phyloP scores from a whole-genome alignment of 1,284 basidiomycete species.

The Ceratobasidium sp. region DNA sequence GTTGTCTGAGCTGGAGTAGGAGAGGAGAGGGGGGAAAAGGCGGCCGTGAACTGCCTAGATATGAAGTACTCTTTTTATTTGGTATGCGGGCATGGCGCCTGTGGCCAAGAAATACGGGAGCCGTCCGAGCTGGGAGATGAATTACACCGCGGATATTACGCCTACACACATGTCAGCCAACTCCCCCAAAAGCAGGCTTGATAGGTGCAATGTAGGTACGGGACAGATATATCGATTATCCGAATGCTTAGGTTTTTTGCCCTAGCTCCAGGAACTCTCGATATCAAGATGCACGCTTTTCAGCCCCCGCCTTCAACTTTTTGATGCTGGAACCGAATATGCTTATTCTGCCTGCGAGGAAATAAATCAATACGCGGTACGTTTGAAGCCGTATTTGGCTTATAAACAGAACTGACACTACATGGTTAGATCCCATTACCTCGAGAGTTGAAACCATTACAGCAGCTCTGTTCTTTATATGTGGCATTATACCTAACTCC shows the following conservation, averaged over 20 bases:
- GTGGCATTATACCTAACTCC: conserved; percentile 34
- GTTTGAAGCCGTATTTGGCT: neutral
- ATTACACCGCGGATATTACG: no score
- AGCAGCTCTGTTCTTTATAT: neutral
- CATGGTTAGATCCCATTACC: neutral
- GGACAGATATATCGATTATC: conserved; percentile 22
- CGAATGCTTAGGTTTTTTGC: neutral
- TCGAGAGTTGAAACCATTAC: conserved; percentile 4
- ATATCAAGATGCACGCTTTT: conserved; percentile 34
- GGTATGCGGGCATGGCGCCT: no score
- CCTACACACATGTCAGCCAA: no score
- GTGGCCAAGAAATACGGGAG: no score
- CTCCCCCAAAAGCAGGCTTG: no score
- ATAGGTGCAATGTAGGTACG: no score
- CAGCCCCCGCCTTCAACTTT: conserved; percentile 10
- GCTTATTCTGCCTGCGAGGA: conserved; percentile 32
- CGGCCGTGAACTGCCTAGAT: no score
- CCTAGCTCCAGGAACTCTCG: conserved; percentile 1
- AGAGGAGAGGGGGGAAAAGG: no score
- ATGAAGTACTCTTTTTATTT: no score
- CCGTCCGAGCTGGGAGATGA: no score
- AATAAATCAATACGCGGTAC: conserved; percentile 26
- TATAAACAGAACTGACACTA: neutral
- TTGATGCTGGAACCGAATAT: neutral
- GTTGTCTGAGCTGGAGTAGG: no score